Conservation (phyloP, 345 rosid genomes). For the Clausena lansium region DNA sequence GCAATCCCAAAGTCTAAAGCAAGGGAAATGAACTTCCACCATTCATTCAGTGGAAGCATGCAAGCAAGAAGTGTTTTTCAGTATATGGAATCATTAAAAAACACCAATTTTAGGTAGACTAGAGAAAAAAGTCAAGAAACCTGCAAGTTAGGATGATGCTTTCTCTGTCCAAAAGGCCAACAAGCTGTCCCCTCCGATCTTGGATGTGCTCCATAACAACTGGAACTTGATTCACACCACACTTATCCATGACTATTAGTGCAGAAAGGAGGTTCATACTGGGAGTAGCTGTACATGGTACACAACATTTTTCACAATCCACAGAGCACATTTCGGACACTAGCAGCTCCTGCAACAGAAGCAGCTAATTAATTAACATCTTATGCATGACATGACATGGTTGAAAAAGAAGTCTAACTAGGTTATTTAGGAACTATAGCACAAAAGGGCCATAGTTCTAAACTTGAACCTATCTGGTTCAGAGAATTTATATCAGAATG, state of each 20-base stretch:
- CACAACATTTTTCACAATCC: conserved; percentile 46
- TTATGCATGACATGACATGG: background rate
- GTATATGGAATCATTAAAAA: background rate
- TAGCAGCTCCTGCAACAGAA: conserved; percentile 46
- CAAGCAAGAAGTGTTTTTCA: background rate
- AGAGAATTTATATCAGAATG: background rate
- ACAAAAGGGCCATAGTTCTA: background rate
- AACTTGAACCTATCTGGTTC: background rate
- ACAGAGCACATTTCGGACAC: conserved; percentile 63
- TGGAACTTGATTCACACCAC: conserved; percentile 57
- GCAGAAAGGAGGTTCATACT: conserved; percentile 72
- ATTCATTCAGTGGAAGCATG: background rate
- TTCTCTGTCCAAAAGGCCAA: conserved; percentile 83
- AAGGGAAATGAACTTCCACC: background rate
- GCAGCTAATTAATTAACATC: background rate
- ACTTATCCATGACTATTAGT: conserved; percentile 51
- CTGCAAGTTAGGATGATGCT: conserved; percentile 71
- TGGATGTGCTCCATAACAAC: conserved; percentile 55
- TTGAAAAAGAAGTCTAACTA: background rate
- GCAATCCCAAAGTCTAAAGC: background rate
- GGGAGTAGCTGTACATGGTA: conserved; percentile 70
- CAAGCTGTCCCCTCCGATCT: conserved; percentile 44
- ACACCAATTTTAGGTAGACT: background rate
- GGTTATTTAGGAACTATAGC: background rate
- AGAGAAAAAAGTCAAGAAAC: conserved; percentile 30